Conservation (phyloP, 2,329 filamentous ascomycete genomes). For the Exutisphaerella laricina region DNA sequence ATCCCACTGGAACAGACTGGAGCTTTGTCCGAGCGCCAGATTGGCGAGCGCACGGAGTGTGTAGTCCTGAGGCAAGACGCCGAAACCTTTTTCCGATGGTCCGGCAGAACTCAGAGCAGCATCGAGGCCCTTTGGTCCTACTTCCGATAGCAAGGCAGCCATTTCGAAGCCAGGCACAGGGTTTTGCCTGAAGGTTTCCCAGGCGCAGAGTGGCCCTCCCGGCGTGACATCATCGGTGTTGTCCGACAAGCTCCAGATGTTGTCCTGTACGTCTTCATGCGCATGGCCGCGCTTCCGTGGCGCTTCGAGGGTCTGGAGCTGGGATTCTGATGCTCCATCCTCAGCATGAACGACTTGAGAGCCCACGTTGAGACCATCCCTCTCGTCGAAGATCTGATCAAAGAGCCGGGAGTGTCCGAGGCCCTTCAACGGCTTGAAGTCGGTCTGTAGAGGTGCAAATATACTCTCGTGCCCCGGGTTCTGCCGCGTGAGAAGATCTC, state of each 20-base stretch:
- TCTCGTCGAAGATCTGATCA: neutral
- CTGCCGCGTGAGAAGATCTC: conserved; percentile 9
- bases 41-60: conserved; percentile 53
- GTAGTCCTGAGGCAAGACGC: conserved; percentile 35
- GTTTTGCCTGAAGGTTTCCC: conserved; percentile 56
- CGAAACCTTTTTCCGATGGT: conserved; percentile 26
- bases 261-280: conserved; percentile 9
- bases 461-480: conserved; percentile 12
- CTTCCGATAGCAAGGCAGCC: conserved; percentile 60
- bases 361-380: conserved; percentile 10
- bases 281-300: too few species aligned
- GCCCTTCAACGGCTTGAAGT: conserved; percentile 1
- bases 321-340: neutral
- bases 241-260: conserved; percentile 20
- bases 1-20: conserved; percentile 63
- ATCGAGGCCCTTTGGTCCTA: conserved; percentile 61
- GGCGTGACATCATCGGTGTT: conserved; percentile 28
- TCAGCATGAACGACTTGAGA: neutral
- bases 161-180: conserved; percentile 35
- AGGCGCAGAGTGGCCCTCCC: conserved; percentile 55
- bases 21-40: conserved; percentile 65
- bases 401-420: neutral
- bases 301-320: neutral
- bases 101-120: conserved; percentile 50
- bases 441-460: conserved; percentile 11